phyloP scores from a whole-genome alignment of 768 basidiomycete genomes.

The Kwoniella sp. region DNA sequence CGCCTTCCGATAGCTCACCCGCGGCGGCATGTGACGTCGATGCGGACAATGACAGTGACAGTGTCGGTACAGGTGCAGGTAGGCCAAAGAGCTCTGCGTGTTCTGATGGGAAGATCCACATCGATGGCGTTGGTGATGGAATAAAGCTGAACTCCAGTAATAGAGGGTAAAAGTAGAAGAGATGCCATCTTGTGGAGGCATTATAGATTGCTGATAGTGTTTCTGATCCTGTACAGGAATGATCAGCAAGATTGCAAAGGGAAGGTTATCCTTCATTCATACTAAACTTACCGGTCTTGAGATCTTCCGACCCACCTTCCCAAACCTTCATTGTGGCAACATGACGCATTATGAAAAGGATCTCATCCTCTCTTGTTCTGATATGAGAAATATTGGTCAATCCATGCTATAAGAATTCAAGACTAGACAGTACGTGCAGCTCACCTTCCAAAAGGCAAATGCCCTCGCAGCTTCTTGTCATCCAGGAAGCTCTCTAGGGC shows the following conservation, averaged over 20 bases:
- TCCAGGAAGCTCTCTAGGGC: slow-evolving; percentile 75
- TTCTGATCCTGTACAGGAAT: slow-evolving; percentile 54
- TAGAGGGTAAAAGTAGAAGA: slow-evolving; percentile 83
- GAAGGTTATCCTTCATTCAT: no score
- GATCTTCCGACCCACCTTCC: slow-evolving; percentile 52
- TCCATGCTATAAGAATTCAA: background rate
- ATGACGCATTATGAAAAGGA: slow-evolving; percentile 79
- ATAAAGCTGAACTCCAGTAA: slow-evolving; percentile 78
- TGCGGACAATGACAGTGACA: background rate
- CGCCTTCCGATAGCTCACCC: background rate
- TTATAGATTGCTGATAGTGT: slow-evolving; percentile 69
- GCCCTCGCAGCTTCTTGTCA: slow-evolving; percentile 81
- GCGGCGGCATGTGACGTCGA: background rate
- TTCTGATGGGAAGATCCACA: slow-evolving; percentile 62
- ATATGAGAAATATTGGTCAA: background rate
- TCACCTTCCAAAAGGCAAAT: slow-evolving; percentile 83
- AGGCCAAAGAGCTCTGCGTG: slow-evolving; percentile 30
- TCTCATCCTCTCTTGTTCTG: slow-evolving; percentile 72
- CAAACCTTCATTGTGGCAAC: slow-evolving; percentile 63
- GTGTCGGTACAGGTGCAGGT: slow-evolving; percentile 2
- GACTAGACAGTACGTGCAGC: slow-evolving; percentile 15
- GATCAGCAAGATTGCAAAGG: no score
- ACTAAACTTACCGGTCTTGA: background rate
- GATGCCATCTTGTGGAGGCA: slow-evolving; percentile 74
- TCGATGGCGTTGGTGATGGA: slow-evolving; percentile 67